A percentile compares a stretch with the other conserved stretches of the same genome.
These are phyloP conservation scores for Phascolomyces articulosus DNA, from an alignment of 371 early-diverging fungal species.

Conservation along the genomic window DNA sequence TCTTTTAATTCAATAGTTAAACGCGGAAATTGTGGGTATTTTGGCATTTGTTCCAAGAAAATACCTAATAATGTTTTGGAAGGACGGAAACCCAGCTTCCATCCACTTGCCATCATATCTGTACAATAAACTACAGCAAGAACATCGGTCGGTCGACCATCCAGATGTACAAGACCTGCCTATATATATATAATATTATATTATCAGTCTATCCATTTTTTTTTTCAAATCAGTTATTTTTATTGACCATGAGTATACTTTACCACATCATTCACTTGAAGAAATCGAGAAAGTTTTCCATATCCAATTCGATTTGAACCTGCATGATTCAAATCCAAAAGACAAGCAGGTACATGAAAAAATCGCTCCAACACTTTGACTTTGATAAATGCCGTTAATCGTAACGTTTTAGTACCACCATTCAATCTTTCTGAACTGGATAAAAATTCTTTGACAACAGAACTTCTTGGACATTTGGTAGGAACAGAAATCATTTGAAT, in stretches of 20 bases:
- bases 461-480: not conserved
- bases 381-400: conserved; percentile 6
- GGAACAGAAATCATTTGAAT: not conserved
- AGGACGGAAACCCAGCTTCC: not conserved
- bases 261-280: conserved; percentile 15
- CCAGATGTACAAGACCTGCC: conserved; percentile 16
- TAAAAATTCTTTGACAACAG: conserved; percentile 2
- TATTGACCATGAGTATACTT: not conserved
- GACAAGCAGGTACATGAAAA: not conserved
- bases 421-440: not conserved
- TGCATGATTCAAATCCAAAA: conserved; percentile 1
- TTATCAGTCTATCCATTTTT: not conserved
- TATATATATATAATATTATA: not conserved
- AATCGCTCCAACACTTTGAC: not conserved
- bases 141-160: conserved; percentile 1
- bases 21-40: not conserved
- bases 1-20: not conserved
- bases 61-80: not conserved
- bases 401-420: not conserved
- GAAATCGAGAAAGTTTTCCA: conserved; percentile 14
- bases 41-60: conserved; percentile 9
- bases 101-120: not conserved
- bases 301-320: not conserved
- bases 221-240: too few species aligned
- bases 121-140: conserved; percentile 8